A percentile compares a stretch with the other conserved stretches of the same genome.
phyloP scores from a whole-genome alignment of 768 basidiomycete genomes.

The Lactarius trivialis region DNA sequence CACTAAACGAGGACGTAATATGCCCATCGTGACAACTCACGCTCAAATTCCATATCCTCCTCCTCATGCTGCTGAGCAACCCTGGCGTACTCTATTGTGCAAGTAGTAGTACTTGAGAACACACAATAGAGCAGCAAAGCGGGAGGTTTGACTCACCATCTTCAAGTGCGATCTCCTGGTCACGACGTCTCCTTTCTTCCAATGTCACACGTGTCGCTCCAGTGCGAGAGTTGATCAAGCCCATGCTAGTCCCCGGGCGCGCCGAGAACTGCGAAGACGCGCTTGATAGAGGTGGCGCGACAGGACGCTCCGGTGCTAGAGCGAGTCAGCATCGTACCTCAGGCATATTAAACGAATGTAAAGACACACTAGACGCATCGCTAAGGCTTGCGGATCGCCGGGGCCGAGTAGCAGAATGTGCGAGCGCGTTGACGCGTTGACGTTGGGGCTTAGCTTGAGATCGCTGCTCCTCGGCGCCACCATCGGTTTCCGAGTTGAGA shows the following conservation, averaged over 20 bases:
- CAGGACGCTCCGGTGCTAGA: conserved; percentile 14
- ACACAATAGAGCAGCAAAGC: conserved; percentile 18
- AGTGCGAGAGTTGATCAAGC: conserved; percentile 26
- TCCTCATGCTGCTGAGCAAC: conserved; percentile 28
- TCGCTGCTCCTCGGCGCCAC: conserved; percentile 29
- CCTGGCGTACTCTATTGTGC: conserved; percentile 22
- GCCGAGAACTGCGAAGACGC: conserved; percentile 22
- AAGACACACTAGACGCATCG: conserved; percentile 47
- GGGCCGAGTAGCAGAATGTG: conserved; percentile 45
- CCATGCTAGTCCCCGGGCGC: conserved; percentile 42
- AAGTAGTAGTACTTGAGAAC: background rate
- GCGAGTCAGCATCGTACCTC: background rate
- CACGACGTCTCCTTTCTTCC: conserved; percentile 40
- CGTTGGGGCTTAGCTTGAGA: conserved; percentile 24
- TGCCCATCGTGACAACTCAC: conserved; percentile 27
- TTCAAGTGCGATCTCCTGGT: conserved; percentile 34
- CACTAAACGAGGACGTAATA: background rate
- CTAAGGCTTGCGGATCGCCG: conserved; percentile 75
- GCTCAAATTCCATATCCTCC: conserved; percentile 36
- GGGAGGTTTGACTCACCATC: conserved; percentile 35
- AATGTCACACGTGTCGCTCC: conserved; percentile 36
- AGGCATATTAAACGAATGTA: no score
- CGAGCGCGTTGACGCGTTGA: conserved; percentile 28
- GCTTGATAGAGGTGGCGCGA: conserved; percentile 1
- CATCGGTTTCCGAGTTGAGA: conserved; percentile 36